Evolutionary conservation across 2,329 filamentous ascomycete species (phyloP).

Genomic region (Ceratocystis colombiana): DNA sequence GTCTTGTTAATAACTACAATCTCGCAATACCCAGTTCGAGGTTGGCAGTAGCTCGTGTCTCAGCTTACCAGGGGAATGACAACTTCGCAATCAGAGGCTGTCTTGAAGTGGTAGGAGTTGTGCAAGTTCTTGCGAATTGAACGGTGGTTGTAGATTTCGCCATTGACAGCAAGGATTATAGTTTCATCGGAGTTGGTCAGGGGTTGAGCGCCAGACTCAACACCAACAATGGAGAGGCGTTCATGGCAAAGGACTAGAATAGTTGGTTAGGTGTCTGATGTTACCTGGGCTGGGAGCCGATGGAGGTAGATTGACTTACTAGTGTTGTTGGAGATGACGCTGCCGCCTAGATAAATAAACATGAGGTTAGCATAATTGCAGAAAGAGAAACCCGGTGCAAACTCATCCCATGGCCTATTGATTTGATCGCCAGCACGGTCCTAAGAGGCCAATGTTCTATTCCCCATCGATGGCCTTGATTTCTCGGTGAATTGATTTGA

Average conservation of each 20-base stretch:
- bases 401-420: neutral
- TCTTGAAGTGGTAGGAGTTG: constrained; percentile 90
- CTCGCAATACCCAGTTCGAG: neutral
- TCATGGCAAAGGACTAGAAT: constrained; percentile 81
- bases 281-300: neutral
- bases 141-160: constrained; percentile 99
- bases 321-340: constrained; percentile 78
- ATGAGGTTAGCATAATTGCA: constrained; percentile 29
- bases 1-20: neutral
- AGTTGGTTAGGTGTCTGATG: neutral
- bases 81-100: constrained; percentile 95
- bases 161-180: constrained; percentile 91
- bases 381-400: neutral
- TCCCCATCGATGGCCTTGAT: neutral
- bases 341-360: constrained; percentile 56
- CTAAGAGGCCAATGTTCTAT: neutral
- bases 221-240: constrained; percentile 91
- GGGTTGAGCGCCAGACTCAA: constrained; percentile 92
- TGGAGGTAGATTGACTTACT: constrained; percentile 47
- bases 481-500: neutral
- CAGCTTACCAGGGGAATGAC: constrained; percentile 85
- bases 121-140: constrained; percentile 80
- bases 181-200: constrained; percentile 82
- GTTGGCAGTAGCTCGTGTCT: neutral
- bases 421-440: neutral